Evolutionary conservation across 2,329 filamentous ascomycete species (phyloP).

Genomic region (Domatiomyces catenatus): DNA sequence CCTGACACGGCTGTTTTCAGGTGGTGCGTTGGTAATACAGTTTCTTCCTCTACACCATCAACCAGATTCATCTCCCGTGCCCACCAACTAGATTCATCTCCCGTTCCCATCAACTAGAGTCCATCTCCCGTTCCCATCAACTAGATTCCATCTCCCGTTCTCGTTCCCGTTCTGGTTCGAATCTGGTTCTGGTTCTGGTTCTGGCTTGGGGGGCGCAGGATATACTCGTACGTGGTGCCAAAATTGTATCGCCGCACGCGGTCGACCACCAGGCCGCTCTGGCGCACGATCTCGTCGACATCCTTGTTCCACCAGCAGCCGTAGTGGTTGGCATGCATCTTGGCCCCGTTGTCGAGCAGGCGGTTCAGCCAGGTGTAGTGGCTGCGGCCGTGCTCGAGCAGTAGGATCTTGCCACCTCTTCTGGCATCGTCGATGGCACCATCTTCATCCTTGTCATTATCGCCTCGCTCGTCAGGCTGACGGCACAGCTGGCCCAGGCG

Average conservation of each 20-base stretch:
- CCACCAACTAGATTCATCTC: too few relatives aligned
- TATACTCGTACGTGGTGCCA: conserved; percentile 32
- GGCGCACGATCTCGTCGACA: conserved; percentile 32
- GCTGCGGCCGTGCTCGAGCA: conserved; percentile 36
- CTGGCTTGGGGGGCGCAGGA: conserved; percentile 10
- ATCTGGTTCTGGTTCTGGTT: not conserved
- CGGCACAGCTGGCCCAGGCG: conserved; percentile 11
- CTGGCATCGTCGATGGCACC: conserved; percentile 3
- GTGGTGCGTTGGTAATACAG: too few relatives aligned
- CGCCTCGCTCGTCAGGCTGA: conserved; percentile 22
- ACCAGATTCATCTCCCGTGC: too few relatives aligned
- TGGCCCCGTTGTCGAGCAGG: conserved; percentile 32
- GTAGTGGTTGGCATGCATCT: conserved; percentile 34
- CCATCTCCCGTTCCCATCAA: too few relatives aligned
- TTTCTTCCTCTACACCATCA: too few relatives aligned
- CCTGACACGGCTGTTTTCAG: too few relatives aligned
- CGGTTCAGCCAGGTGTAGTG: conserved; percentile 33
- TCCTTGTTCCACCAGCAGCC: conserved; percentile 40
- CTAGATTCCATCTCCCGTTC: too few relatives aligned
- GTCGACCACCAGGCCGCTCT: conserved; percentile 33
- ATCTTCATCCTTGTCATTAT: conserved; percentile 5
- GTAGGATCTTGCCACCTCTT: conserved; percentile 27
- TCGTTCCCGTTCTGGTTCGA: not conserved
- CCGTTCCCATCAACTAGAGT: too few relatives aligned
- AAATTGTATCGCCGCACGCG: conserved; percentile 31